Base-by-base conservation (phyloP, 116 monocot species). In the Zostera marina region DNA sequence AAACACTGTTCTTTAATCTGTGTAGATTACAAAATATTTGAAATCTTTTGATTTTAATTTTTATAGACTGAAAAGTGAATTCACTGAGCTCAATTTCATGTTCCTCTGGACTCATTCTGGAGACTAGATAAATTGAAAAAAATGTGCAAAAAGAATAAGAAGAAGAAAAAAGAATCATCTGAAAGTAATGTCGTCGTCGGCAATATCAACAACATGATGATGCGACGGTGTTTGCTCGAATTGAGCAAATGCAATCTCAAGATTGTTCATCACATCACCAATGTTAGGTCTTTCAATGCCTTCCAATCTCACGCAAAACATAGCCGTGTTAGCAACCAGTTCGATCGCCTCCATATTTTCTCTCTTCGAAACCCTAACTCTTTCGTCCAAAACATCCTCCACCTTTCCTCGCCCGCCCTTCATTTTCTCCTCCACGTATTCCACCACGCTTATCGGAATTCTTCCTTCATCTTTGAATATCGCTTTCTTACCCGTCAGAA, bases 281-380 rank as follows among this genome's bases (percentile, higher is more conserved):
- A 93, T 88, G 5, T 64, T 46, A 17, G 93, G 93, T 41, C 93
- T 48, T 9, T 84, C 79, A 71, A 42, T 72, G 44, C 84, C 84
- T 41, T 84, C 88, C 10, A 79, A 55, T 24, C 65, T 73, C 0
- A 93, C 93, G 52, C 93, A 87, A 11, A 70, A 76, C 61, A 72
- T 64, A 3, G 92, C 92, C 2, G 70, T 64, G 64, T 87, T 70
- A 6, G 83, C 87, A 53, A 93, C 70, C 32, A 80, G 76, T 64
- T 88, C 93, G 42, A 93, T 66, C 24, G 88, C 88, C 76, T 93
- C 93, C 16, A 68, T 80, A 65, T 81, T 80, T 5, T 47, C 55
- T 24, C 25, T 22, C 5, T 47, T 44, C 21, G 72, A 68, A 17
- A 42, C 39, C 44, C 46, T 58, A 22, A 71, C 61, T 63, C 84